Percentiles rank a stretch among this genome's conserved stretches.
These are phyloP conservation scores for Aspergillus glaucus DNA, from an alignment of 2,329 filamentous ascomycete species.

Conservation along the genomic window DNA sequence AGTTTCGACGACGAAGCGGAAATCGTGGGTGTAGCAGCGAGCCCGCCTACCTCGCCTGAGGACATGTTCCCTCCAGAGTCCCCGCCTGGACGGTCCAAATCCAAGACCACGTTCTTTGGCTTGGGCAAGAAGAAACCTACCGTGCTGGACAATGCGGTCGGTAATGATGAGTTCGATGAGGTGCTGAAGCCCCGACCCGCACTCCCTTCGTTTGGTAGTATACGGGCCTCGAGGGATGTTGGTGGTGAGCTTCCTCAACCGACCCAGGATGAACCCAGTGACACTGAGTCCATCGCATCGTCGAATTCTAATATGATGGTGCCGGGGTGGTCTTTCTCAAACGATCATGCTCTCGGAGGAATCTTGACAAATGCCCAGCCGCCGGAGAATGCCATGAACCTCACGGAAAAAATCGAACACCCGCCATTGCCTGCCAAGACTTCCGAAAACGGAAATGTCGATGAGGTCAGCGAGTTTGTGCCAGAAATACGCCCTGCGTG, in stretches of 20 bases:
- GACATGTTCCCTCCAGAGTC: conserved; percentile 28
- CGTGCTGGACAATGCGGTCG: conserved; percentile 16
- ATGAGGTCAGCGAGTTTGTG: not conserved
- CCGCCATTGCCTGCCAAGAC: not conserved
- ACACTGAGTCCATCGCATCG: conserved; percentile 27
- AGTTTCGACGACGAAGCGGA: conserved; percentile 63
- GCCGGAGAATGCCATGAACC: conserved; percentile 2
- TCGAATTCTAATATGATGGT: conserved; percentile 42
- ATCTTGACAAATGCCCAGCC: conserved; percentile 41
- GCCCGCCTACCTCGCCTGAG: conserved; percentile 36
- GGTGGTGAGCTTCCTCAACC: conserved; percentile 13
- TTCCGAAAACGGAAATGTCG: not conserved
- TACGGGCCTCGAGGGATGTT: conserved; percentile 42
- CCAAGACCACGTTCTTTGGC: conserved; percentile 32
- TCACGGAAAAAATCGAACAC: conserved; percentile 3
- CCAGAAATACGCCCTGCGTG: not conserved
- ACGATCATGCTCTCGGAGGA: conserved; percentile 47
- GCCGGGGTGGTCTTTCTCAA: conserved; percentile 36
- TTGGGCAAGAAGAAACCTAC: conserved; percentile 27
- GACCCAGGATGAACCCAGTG: conserved; percentile 17
- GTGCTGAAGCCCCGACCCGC: conserved; percentile 54
- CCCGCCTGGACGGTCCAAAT: conserved; percentile 26
- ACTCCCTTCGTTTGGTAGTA: conserved; percentile 59
- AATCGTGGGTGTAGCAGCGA: conserved; percentile 41
- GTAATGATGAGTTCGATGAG: conserved; percentile 49